These are phyloP conservation scores for Gymnopus androsaceus DNA, from an alignment of 1,284 basidiomycete species.

Conservation along the genomic window DNA sequence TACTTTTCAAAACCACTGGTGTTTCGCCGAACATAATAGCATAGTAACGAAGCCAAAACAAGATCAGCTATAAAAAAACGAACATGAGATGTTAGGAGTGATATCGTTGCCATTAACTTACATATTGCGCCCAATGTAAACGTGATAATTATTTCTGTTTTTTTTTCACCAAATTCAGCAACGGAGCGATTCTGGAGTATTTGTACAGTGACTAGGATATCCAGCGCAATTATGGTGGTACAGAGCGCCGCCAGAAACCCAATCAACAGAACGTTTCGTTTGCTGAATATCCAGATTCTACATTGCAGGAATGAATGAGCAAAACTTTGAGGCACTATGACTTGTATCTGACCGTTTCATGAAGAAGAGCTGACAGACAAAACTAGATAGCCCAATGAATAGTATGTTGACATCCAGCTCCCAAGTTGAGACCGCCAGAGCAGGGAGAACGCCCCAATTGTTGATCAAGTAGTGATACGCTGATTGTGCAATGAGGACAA, in stretches of 20 bases:
- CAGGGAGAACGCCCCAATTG: not conserved
- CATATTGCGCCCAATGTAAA: not conserved
- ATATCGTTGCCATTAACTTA: not conserved
- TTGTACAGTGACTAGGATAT: slow-evolving; percentile 5
- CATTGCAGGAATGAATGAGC: not conserved
- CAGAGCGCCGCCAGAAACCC: not conserved
- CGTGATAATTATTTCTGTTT: not conserved
- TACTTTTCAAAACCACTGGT: slow-evolving; percentile 1
- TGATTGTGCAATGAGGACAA: not conserved
- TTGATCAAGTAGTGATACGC: slow-evolving; percentile 2
- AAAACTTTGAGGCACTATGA: not conserved
- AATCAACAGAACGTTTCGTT: not conserved
- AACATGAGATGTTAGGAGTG: not conserved
- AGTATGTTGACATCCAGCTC: not conserved
- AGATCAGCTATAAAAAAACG: not conserved
- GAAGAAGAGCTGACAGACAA: slow-evolving; percentile 2
- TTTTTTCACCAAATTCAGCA: not conserved
- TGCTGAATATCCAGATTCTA: slow-evolving; percentile 5
- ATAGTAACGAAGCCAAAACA: not conserved
- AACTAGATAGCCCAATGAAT: not conserved
- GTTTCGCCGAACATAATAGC: not conserved
- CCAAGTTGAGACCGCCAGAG: not conserved
- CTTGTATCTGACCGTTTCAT: not conserved
- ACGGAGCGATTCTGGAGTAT: not conserved
- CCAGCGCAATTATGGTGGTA: not conserved